Percentiles rank a stretch among this genome's conserved stretches.
These are phyloP conservation scores for Xylaria sp. DNA, from an alignment of 495 filamentous ascomycete genomes.

Conservation along the genomic window DNA sequence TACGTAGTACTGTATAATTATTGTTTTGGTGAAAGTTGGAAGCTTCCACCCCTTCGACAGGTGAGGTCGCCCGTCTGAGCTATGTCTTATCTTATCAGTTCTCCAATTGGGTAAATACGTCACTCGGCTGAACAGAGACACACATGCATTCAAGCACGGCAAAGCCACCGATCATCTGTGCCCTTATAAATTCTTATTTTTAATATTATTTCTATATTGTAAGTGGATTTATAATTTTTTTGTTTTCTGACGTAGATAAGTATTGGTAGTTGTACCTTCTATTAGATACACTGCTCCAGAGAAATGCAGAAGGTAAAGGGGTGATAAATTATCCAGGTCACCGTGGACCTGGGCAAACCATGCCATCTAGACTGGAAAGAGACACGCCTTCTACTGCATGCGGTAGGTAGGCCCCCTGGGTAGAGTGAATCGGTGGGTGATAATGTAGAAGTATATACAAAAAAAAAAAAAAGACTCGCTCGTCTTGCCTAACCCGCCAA, in stretches of 20 bases:
- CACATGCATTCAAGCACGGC: background rate
- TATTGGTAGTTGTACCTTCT: background rate
- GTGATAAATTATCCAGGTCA: background rate
- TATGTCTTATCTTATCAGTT: constrained; percentile 15
- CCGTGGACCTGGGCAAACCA: background rate
- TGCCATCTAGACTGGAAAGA: constrained; percentile 3
- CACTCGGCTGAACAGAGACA: background rate
- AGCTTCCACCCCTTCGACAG: background rate
- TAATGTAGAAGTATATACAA: constrained; percentile 23
- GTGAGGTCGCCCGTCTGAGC: background rate
- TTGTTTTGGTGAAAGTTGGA: background rate
- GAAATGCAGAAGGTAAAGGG: background rate
- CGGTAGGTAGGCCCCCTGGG: background rate
- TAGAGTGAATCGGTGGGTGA: constrained; percentile 11
- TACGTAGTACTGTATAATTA: too few species aligned
- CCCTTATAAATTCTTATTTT: background rate
- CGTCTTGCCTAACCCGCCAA: constrained; percentile 15
- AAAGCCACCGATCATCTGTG: background rate
- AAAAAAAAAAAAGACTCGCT: constrained; percentile 26
- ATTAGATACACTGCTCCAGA: constrained; percentile 6
- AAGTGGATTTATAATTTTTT: background rate
- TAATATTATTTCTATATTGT: background rate
- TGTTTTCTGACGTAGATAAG: background rate
- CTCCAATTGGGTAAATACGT: background rate
- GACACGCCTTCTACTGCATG: constrained; percentile 10